These are phyloP conservation scores for Saccharomycopsis vini DNA, from an alignment of 805 yeast genomes.

Conservation along the genomic window DNA sequence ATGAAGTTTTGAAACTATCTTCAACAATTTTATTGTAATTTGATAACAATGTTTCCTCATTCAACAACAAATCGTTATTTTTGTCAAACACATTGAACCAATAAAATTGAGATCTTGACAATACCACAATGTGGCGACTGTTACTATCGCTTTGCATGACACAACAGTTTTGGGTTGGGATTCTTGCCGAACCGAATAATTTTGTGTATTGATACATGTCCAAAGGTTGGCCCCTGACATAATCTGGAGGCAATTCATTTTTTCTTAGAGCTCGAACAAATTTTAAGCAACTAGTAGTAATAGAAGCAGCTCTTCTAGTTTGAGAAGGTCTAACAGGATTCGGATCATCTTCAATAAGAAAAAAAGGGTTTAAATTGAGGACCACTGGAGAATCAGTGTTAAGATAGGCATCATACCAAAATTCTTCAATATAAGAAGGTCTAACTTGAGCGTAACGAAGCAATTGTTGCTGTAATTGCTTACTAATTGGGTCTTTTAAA, in stretches of 20 bases:
- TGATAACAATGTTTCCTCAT: slow-evolving; percentile 65
- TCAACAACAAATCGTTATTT: slow-evolving; percentile 58
- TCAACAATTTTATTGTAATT: slow-evolving; percentile 68
- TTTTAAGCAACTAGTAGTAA: slow-evolving; percentile 67
- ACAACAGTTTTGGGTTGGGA: slow-evolving; percentile 77
- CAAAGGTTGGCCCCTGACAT: slow-evolving; percentile 49
- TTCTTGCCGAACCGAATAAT: slow-evolving; percentile 79
- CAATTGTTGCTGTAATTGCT: slow-evolving; percentile 53
- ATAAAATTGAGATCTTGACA: slow-evolving; percentile 81
- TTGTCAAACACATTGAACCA: slow-evolving; percentile 89
- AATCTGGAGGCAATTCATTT: slow-evolving; percentile 66
- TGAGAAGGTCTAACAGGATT: slow-evolving; percentile 37
- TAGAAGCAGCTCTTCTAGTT: slow-evolving; percentile 70
- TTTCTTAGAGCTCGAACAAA: slow-evolving; percentile 73
- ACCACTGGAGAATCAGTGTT: slow-evolving; percentile 86
- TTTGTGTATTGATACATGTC: slow-evolving; percentile 91
- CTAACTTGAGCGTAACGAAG: slow-evolving; percentile 52
- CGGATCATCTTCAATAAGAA: slow-evolving; percentile 86
- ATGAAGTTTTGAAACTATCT: slow-evolving; percentile 52
- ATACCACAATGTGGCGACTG: slow-evolving; percentile 73
- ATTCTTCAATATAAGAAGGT: slow-evolving; percentile 82
- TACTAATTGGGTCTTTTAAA: slow-evolving; percentile 41
- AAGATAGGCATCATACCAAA: slow-evolving; percentile 87
- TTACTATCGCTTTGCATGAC: slow-evolving; percentile 71
- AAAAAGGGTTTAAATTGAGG: slow-evolving; percentile 84